A percentile compares a stretch with the other conserved stretches of the same genome.
These are phyloP conservation scores for Zasmidium angulare DNA, from an alignment of 2,329 filamentous ascomycete genomes.

Conservation along the genomic window DNA sequence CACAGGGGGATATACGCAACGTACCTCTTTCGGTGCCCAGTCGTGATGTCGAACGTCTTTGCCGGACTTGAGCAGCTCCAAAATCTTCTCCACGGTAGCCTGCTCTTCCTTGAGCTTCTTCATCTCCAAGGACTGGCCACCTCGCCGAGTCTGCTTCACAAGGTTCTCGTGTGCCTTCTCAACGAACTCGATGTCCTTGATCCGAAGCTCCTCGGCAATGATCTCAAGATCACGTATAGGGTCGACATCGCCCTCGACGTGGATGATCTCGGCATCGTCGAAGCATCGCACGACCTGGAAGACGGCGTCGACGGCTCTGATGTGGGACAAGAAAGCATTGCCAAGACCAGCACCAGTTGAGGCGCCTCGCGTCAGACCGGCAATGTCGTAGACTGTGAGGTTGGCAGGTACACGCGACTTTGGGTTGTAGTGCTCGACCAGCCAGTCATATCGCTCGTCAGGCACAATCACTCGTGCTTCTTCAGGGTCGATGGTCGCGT, in stretches of 20 bases:
- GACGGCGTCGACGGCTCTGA: conserved; percentile 65
- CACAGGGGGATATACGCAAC: conserved; percentile 39
- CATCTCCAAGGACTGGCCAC: conserved; percentile 93
- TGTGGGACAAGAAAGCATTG: conserved; percentile 97
- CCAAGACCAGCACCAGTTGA: conserved; percentile 97
- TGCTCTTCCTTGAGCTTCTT: conserved; percentile 97
- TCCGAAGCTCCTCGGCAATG: conserved; percentile 91
- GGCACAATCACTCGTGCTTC: conserved; percentile 97
- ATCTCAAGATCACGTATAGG: conserved; percentile 92
- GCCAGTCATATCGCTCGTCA: conserved; percentile 93
- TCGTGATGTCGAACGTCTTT: conserved; percentile 90
- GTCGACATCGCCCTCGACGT: conserved; percentile 98
- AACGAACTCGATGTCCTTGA: conserved; percentile 98
- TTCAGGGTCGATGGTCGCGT: conserved; percentile 98
- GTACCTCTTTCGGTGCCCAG: conserved; percentile 94
- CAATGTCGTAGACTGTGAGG: conserved; percentile 97
- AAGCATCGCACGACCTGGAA: conserved; percentile 52
- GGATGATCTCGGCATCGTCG: conserved; percentile 98
- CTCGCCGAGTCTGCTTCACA: conserved; percentile 91
- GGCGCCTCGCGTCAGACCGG: conserved; percentile 90
- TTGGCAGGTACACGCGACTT: conserved; percentile 97
- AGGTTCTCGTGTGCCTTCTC: conserved; percentile 92
- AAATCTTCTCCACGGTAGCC: conserved; percentile 85
- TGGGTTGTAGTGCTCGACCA: conserved; percentile 93
- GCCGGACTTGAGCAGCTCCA: conserved; percentile 78